Base-by-base conservation (phyloP, 1,139 yeast genomes). In the Lodderomyces parapsilosis region DNA sequence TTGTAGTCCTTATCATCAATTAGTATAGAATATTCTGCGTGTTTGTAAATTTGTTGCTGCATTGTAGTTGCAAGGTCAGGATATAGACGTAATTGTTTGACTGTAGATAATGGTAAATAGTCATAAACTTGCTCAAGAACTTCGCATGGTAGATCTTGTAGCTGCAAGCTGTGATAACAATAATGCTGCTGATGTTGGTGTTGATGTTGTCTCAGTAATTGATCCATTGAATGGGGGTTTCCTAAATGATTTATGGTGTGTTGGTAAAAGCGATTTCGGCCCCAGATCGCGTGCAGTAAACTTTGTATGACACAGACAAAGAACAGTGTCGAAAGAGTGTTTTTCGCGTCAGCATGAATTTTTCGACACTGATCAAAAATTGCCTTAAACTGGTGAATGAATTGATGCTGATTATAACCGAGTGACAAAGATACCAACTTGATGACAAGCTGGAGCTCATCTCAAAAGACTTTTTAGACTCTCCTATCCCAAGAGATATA, bases 121-220 rank as follows among this genome's bases (percentile, higher is more conserved):
- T 40, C 36, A 35, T 47, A 50, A 8, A 50, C 39, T 24, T 40
- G 37, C 15, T 36, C 24, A 25, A 50, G 24, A 10, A 50, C 19
- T 36, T 50, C 53, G 28, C 47, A 48, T 3, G 53, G 53, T 25
- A 65, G 59, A 40, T 54, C 47, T 14, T 15, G 25, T 6, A 34
- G 11, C 8, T n/a, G 18, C 11, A 10, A 5, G n/a, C n/a, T n/a
- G n/a, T n/a, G n/a, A n/a, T n/a, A n/a, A n/a, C n/a, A n/a, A n/a
- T n/a, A n/a, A n/a, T n/a, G n/a, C n/a, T n/a, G n/a, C n/a, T n/a
- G n/a, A n/a, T 14, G 25, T 5, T 22, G 13, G 4, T 30, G 13
- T 28, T 27, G 31, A n/a, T n/a, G 31, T 27, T 38, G 18, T 38
- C 10, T 28, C 20, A 7, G 14, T n/a, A 23, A 9, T 30, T 4